Conservation (phyloP, 192 early-diverging fungal genomes). For the Pilaira anomala region DNA sequence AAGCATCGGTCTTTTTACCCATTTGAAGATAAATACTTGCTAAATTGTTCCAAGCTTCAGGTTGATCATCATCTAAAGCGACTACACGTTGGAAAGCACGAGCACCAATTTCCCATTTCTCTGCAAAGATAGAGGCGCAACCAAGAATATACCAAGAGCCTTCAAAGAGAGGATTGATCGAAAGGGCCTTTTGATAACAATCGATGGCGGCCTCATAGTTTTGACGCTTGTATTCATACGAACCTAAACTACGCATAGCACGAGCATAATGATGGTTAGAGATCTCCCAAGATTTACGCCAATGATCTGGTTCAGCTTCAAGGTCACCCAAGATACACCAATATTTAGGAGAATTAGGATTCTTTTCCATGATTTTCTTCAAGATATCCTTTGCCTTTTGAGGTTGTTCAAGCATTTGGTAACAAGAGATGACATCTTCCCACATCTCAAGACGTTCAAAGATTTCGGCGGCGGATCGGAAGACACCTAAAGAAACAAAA, state of each 20-base stretch:
- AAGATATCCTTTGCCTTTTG: constrained; percentile 83
- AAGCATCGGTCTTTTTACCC: constrained; percentile 74
- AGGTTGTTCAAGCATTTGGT: constrained; percentile 81
- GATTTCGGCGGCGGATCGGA: constrained; percentile 91
- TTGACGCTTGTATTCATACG: constrained; percentile 66
- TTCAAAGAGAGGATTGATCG: constrained; percentile 92
- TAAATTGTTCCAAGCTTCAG: constrained; percentile 97
- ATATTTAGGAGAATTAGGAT: constrained; percentile 78
- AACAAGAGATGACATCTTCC: constrained; percentile 90
- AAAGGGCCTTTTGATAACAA: constrained; percentile 78
- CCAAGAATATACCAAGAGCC: constrained; percentile 96
- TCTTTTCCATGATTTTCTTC: constrained; percentile 54
- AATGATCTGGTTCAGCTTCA: constrained; percentile 67
- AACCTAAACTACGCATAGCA: constrained; percentile 93
- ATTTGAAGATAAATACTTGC: constrained; percentile 76
- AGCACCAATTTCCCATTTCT: constrained; percentile 73
- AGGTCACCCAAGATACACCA: constrained; percentile 91
- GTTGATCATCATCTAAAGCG: constrained; percentile 71
- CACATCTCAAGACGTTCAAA: constrained; percentile 93
- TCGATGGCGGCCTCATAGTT: constrained; percentile 65
- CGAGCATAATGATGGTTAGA: constrained; percentile 79
- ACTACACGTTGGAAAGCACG: constrained; percentile 77
- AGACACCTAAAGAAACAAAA: constrained; percentile 81
- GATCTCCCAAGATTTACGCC: constrained; percentile 86
- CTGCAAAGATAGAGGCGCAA: constrained; percentile 82